Conservation (phyloP, 164 flowering plant species). For the Berberis thunbergii region DNA sequence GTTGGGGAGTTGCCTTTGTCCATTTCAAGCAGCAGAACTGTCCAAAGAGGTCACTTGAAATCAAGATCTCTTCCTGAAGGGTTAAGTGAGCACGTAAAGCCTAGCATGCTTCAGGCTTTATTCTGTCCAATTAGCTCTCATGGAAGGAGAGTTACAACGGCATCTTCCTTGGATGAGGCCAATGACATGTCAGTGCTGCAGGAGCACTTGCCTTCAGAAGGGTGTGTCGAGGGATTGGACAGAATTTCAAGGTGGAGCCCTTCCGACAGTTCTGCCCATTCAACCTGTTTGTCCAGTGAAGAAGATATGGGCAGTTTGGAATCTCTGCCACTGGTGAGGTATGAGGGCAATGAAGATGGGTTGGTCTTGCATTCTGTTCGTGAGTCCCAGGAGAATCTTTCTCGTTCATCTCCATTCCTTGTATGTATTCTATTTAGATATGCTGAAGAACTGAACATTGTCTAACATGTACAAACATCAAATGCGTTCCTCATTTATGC, state of each 20-base stretch:
- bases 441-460: background rate
- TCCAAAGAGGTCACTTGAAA: slow-evolving; percentile 11
- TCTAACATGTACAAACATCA: no score
- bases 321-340: slow-evolving; percentile 10
- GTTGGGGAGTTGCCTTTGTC: slow-evolving; percentile 12
- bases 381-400: slow-evolving; percentile 9
- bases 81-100: slow-evolving; percentile 6
- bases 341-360: slow-evolving; percentile 13
- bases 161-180: slow-evolving; percentile 13
- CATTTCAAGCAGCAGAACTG: slow-evolving; percentile 17
- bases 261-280: slow-evolving; percentile 15
- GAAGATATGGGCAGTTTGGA: slow-evolving; percentile 6
- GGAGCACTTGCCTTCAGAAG: slow-evolving; percentile 14
- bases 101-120: slow-evolving; percentile 19
- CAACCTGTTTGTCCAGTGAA: slow-evolving; percentile 22
- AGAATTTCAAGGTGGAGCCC: slow-evolving; percentile 16
- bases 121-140: slow-evolving; percentile 17
- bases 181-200: slow-evolving; percentile 14
- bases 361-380: slow-evolving; percentile 1
- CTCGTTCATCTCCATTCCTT: slow-evolving; percentile 22
- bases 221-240: slow-evolving; percentile 17
- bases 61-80: slow-evolving; percentile 14
- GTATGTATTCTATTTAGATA: slow-evolving; percentile 16
- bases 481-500: no score
- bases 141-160: slow-evolving; percentile 4